A percentile compares a stretch with the other conserved stretches of the same genome.
These are phyloP conservation scores for Colletotrichum theobromicola DNA, from an alignment of 2,329 filamentous ascomycete species.

Conservation along the genomic window DNA sequence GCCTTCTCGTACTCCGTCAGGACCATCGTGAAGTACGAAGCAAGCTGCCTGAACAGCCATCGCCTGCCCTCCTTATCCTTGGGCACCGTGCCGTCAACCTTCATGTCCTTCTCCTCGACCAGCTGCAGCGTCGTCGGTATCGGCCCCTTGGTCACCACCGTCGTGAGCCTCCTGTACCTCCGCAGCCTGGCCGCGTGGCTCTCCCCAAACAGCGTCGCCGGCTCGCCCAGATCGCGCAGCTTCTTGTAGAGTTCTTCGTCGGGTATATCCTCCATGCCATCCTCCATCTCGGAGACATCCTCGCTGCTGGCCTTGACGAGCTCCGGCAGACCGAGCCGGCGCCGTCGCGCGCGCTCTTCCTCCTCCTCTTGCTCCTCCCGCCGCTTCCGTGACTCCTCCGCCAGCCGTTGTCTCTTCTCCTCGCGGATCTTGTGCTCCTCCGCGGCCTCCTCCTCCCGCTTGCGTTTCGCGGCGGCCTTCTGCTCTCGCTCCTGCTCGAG, in stretches of 20 bases:
- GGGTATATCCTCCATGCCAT: constrained; percentile 64
- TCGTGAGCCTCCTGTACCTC: constrained; percentile 71
- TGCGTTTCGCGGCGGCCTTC: constrained; percentile 79
- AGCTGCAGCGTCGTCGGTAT: constrained; percentile 85
- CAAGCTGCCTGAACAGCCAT: constrained; percentile 85
- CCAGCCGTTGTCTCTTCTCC: constrained; percentile 81
- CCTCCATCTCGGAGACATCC: constrained; percentile 47
- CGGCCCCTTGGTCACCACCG: constrained; percentile 72
- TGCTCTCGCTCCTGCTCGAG: constrained; percentile 75
- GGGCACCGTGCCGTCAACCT: constrained; percentile 69
- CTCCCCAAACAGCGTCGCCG: constrained; percentile 82
- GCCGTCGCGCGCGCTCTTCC: constrained; percentile 75
- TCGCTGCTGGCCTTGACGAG: constrained; percentile 52
- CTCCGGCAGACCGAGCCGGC: constrained; percentile 81
- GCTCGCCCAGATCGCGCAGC: constrained; percentile 76
- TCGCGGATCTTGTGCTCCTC: constrained; percentile 73
- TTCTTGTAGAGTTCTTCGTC: constrained; percentile 73
- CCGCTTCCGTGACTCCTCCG: constrained; percentile 76
- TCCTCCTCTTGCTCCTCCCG: constrained; percentile 76
- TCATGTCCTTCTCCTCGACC: constrained; percentile 88
- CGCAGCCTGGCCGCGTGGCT: constrained; percentile 70
- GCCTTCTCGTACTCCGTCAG: constrained; percentile 85
- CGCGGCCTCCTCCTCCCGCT: constrained; percentile 84
- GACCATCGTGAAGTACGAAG: constrained; percentile 97
- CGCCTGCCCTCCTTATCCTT: constrained; percentile 68